Evolutionary conservation across 1,139 yeast species (phyloP).

Genomic region (Yamadazyma mexicana): DNA sequence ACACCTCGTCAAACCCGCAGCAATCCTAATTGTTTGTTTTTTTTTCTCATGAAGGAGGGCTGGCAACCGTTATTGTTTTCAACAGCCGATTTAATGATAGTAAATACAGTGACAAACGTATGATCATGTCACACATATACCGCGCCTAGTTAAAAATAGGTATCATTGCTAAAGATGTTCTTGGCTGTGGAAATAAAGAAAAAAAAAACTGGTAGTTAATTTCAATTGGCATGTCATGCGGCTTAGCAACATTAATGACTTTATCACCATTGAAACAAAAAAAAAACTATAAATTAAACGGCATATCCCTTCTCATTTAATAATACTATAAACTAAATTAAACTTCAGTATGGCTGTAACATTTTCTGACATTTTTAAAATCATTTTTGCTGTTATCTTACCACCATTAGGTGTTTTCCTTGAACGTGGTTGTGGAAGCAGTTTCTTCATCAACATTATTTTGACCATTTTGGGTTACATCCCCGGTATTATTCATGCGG

Average conservation of each 20-base stretch:
- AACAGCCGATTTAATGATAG: too few species aligned
- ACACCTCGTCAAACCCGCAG: too few species aligned
- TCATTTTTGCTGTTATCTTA: constrained; percentile 60
- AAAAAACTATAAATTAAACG: constrained; percentile 1
- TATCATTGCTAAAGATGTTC: neutral
- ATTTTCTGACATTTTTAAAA: constrained; percentile 58
- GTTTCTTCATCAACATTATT: constrained; percentile 58
- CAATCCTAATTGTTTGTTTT: too few species aligned
- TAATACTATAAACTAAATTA: neutral
- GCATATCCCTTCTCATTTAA: neutral
- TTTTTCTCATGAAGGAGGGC: too few species aligned
- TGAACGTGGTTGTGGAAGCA: constrained; percentile 61
- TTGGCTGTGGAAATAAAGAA: too few species aligned
- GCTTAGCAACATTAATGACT: constrained; percentile 3
- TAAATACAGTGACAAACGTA: too few species aligned
- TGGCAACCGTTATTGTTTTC: too few species aligned
- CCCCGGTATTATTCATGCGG: constrained; percentile 67
- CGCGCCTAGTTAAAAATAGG: neutral
- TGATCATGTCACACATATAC: neutral
- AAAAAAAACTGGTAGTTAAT: too few species aligned
- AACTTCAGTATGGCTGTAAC: constrained; percentile 49
- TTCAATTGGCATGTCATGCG: constrained; percentile 1
- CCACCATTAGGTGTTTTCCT: constrained; percentile 78
- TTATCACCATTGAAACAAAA: neutral
- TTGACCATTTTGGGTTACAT: constrained; percentile 64